Evolutionary conservation across 1,284 basidiomycete species (phyloP).

Genomic region (Coniophora puteana): DNA sequence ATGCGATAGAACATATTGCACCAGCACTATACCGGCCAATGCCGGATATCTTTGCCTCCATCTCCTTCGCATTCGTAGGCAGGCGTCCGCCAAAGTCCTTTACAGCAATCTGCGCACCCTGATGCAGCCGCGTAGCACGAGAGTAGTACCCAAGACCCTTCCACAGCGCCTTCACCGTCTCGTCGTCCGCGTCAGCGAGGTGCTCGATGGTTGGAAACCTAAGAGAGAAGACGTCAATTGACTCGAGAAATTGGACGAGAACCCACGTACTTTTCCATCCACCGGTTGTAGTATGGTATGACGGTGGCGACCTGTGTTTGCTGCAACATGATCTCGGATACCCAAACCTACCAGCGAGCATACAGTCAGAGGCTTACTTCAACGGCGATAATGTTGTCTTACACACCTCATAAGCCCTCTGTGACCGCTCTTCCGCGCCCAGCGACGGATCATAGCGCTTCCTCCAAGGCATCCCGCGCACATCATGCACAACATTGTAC

Average conservation of each 20-base stretch:
- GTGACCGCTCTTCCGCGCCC: slow-evolving; percentile 49
- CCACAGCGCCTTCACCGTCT: slow-evolving; percentile 87
- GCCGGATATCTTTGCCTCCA: slow-evolving; percentile 86
- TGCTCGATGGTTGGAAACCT: slow-evolving; percentile 83
- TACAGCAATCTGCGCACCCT: slow-evolving; percentile 76
- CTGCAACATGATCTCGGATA: slow-evolving; percentile 96
- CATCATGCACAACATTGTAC: slow-evolving; percentile 61
- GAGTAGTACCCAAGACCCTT: slow-evolving; percentile 92
- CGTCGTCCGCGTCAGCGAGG: slow-evolving; percentile 74
- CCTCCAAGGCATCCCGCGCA: slow-evolving; percentile 85
- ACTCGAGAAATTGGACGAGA: not conserved
- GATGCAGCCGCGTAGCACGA: slow-evolving; percentile 76
- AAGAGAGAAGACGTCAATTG: not conserved
- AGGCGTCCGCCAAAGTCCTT: slow-evolving; percentile 65
- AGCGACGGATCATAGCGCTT: slow-evolving; percentile 59
- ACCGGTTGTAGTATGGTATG: slow-evolving; percentile 84
- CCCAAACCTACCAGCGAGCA: slow-evolving; percentile 59
- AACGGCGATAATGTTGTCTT: not conserved
- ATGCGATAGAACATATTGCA: slow-evolving; percentile 89
- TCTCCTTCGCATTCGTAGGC: slow-evolving; percentile 74
- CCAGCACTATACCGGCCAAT: slow-evolving; percentile 91
- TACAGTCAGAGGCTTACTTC: slow-evolving; percentile 1
- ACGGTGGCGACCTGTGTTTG: slow-evolving; percentile 92
- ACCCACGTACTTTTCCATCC: slow-evolving; percentile 69
- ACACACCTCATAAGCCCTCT: slow-evolving; percentile 76